Percentiles rank a stretch among this genome's conserved stretches.
Evolutionary conservation across 75 land plant species (phyloP).

Genomic region (Cryptomeria japonica): DNA sequence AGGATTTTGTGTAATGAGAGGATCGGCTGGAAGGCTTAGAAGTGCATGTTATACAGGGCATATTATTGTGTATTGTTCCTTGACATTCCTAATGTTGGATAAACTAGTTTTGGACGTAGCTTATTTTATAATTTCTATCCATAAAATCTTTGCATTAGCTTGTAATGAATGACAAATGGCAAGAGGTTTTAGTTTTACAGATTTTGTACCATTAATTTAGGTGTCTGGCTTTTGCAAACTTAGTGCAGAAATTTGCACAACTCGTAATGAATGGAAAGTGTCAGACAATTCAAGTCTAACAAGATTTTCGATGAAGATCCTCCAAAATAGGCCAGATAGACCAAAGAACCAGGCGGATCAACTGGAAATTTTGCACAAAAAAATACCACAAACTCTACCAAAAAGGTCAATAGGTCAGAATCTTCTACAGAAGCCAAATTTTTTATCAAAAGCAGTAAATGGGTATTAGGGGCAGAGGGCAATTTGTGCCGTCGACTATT

Average conservation of each 20-base stretch:
- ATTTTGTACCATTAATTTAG: background rate
- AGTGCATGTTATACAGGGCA: background rate
- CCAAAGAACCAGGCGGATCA: background rate
- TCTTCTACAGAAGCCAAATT: too few species aligned
- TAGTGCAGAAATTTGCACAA: background rate
- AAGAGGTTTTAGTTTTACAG: background rate
- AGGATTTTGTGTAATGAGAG: background rate
- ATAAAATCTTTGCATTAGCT: background rate
- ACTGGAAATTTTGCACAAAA: too few species aligned
- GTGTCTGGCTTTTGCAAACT: background rate
- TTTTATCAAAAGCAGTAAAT: too few species aligned
- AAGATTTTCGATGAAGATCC: too few species aligned
- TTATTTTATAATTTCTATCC: background rate
- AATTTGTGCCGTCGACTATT: too few species aligned
- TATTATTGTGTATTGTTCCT: background rate
- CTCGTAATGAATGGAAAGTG: background rate
- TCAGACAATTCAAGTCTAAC: background rate
- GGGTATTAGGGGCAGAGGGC: too few species aligned
- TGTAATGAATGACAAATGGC: background rate
- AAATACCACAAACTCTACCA: too few species aligned
- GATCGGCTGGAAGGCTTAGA: background rate
- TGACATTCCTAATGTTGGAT: background rate
- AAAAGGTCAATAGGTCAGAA: too few species aligned
- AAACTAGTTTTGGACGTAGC: background rate
- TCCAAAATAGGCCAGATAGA: too few species aligned